A percentile compares a stretch with the other conserved stretches of the same genome.
Evolutionary conservation across 176 grass and related monocot genomes (phyloP).

Genomic region (Phoenix roebelenii): DNA sequence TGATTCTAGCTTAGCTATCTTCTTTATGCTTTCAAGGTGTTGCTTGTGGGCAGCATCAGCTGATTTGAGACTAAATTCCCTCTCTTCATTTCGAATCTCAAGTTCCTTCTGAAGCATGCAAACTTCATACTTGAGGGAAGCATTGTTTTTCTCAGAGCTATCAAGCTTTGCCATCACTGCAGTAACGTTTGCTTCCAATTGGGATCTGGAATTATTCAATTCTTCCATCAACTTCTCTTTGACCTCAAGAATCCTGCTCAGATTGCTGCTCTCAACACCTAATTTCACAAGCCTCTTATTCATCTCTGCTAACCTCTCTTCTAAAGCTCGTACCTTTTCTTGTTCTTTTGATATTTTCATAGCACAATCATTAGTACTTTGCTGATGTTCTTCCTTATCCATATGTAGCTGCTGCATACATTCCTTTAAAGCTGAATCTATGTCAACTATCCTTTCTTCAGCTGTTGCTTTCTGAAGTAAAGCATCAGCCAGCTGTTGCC

Average conservation of each 20-base stretch:
- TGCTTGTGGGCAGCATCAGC: slow-evolving; percentile 76
- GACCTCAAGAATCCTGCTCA: slow-evolving; percentile 46
- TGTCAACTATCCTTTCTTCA: slow-evolving; percentile 51
- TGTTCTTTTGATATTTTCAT: slow-evolving; percentile 63
- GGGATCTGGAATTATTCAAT: slow-evolving; percentile 44
- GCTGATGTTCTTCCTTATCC: slow-evolving; percentile 55
- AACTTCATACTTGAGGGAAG: slow-evolving; percentile 83
- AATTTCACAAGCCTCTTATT: slow-evolving; percentile 55
- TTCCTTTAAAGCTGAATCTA: slow-evolving; percentile 58
- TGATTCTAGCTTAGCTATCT: slow-evolving; percentile 77
- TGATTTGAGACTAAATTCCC: slow-evolving; percentile 78
- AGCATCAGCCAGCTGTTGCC: slow-evolving; percentile 58
- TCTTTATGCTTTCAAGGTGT: slow-evolving; percentile 71
- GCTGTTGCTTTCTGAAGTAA: slow-evolving; percentile 39
- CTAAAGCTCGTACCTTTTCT: slow-evolving; percentile 50
- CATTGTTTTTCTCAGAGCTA: slow-evolving; percentile 50
- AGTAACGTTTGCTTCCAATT: slow-evolving; percentile 41
- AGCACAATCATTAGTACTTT: slow-evolving; percentile 41
- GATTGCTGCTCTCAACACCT: slow-evolving; percentile 44
- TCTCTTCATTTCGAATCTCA: slow-evolving; percentile 87
- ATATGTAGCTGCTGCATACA: slow-evolving; percentile 49
- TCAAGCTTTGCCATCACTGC: slow-evolving; percentile 39
- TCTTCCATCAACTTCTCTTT: slow-evolving; percentile 59
- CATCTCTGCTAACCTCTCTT: slow-evolving; percentile 45
- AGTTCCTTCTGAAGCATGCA: slow-evolving; percentile 94